phyloP scores from a whole-genome alignment of 495 filamentous ascomycete species.

The Talaromyces borbonicus region DNA sequence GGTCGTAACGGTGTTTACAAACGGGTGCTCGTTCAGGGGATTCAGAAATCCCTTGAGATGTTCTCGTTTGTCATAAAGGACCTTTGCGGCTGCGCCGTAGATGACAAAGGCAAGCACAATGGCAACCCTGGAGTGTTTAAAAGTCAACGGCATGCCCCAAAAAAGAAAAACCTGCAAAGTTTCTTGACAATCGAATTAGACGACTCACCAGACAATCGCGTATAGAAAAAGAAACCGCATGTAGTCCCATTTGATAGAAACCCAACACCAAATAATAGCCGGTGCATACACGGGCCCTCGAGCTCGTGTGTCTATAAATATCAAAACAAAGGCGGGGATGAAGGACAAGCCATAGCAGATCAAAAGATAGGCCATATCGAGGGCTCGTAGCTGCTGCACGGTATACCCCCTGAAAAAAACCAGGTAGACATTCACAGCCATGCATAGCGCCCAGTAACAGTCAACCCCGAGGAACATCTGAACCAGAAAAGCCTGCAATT shows the following conservation, averaged over 20 bases:
- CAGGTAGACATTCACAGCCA: conserved; percentile 73
- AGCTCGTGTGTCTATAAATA: conserved; percentile 39
- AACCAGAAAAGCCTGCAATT: conserved; percentile 57
- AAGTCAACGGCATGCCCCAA: no score
- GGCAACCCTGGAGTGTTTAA: conserved; percentile 29
- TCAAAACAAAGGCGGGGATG: conserved; percentile 48
- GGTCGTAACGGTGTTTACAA: conserved; percentile 41
- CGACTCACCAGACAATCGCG: conserved; percentile 59
- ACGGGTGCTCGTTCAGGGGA: conserved; percentile 34
- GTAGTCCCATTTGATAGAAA: conserved; percentile 52
- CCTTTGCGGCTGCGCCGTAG: conserved; percentile 49
- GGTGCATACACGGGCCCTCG: conserved; percentile 52
- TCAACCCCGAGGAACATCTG: conserved; percentile 48
- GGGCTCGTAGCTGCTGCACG: conserved; percentile 44
- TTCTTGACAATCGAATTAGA: no score
- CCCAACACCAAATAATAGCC: conserved; percentile 73
- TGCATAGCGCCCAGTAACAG: conserved; percentile 61
- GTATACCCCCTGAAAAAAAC: conserved; percentile 62
- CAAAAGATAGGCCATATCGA: conserved; percentile 57
- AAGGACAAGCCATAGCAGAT: conserved; percentile 60
- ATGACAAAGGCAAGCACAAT: conserved; percentile 55
- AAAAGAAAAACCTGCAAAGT: no score
- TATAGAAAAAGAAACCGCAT: conserved; percentile 64
- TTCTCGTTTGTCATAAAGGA: conserved; percentile 43
- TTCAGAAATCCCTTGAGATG: conserved; percentile 28